Evolutionary conservation across 495 filamentous ascomycete species (phyloP).

Genomic region (Rhypophila decipiens): DNA sequence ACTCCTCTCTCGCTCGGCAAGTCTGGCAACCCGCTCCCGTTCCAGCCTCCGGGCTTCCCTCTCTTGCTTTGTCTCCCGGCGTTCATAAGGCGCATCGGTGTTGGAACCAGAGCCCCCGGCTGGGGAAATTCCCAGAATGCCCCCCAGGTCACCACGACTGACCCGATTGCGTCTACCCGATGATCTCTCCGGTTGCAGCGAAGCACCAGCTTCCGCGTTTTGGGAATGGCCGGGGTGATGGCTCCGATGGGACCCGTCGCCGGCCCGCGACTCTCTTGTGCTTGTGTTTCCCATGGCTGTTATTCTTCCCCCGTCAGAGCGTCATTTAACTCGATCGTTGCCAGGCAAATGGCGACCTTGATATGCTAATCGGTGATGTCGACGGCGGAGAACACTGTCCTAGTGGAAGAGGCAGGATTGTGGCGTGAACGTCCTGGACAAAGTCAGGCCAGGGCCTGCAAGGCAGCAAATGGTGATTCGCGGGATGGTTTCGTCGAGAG

Average conservation of each 20-base stretch:
- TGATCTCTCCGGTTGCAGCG: conserved; percentile 15
- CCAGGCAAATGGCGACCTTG: no score
- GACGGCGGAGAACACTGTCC: no score
- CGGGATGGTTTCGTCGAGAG: neutral
- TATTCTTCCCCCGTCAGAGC: no score
- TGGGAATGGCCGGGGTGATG: conserved; percentile 10
- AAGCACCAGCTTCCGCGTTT: conserved; percentile 8
- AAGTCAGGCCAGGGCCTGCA: neutral
- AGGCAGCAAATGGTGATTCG: neutral
- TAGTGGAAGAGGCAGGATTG: no score
- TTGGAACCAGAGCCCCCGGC: conserved; percentile 18
- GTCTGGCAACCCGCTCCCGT: conserved; percentile 63
- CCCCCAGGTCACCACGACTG: conserved; percentile 22
- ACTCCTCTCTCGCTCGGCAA: conserved; percentile 84
- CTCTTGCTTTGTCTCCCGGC: conserved; percentile 85
- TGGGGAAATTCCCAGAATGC: conserved; percentile 15
- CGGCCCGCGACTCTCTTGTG: conserved; percentile 26
- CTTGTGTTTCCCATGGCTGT: conserved; percentile 25
- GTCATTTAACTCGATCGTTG: no score
- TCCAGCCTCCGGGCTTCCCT: conserved; percentile 79
- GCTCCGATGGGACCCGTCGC: conserved; percentile 18
- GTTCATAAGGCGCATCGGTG: conserved; percentile 36
- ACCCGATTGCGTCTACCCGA: conserved; percentile 20
- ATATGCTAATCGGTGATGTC: no score
- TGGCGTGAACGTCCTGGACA: no score